Conservation (phyloP, 2,329 filamentous ascomycete genomes). For the Trichophyton schoenleinii region DNA sequence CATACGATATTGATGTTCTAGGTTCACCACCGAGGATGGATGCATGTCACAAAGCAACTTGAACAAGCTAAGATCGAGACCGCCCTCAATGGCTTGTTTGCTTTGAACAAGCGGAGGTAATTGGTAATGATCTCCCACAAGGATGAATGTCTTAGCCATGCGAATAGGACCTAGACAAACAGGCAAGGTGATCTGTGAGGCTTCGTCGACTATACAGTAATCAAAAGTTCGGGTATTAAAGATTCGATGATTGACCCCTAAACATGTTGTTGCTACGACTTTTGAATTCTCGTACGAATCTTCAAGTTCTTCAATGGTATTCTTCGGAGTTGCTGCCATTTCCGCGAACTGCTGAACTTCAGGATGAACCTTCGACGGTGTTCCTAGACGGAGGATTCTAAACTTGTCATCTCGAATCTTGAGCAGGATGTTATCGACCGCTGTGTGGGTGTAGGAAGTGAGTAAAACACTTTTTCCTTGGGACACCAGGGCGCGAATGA, state of each 20-base stretch:
- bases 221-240: conserved; percentile 87
- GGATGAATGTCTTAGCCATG: conserved; percentile 81
- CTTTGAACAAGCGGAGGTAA: conserved; percentile 89
- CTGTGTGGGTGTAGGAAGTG: conserved; percentile 93
- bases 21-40: conserved; percentile 72
- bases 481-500: conserved; percentile 76
- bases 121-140: conserved; percentile 95
- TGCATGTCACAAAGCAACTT: conserved; percentile 83
- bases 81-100: conserved; percentile 70
- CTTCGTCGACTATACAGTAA: conserved; percentile 97
- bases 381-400: conserved; percentile 72
- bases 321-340: conserved; percentile 60
- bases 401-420: conserved; percentile 74
- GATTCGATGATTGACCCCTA: conserved; percentile 78
- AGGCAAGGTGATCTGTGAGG: conserved; percentile 90
- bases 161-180: conserved; percentile 90
- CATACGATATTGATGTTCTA: conserved; percentile 97
- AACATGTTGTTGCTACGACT: conserved; percentile 87
- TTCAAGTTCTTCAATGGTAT: conserved; percentile 70
- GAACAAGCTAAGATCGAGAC: conserved; percentile 86
- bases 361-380: conserved; percentile 71
- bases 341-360: conserved; percentile 78
- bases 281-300: conserved; percentile 72
- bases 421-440: conserved; percentile 92
- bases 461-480: conserved; percentile 87